Conservation (phyloP, 345 rosid genomes). For the Psidium guajava region DNA sequence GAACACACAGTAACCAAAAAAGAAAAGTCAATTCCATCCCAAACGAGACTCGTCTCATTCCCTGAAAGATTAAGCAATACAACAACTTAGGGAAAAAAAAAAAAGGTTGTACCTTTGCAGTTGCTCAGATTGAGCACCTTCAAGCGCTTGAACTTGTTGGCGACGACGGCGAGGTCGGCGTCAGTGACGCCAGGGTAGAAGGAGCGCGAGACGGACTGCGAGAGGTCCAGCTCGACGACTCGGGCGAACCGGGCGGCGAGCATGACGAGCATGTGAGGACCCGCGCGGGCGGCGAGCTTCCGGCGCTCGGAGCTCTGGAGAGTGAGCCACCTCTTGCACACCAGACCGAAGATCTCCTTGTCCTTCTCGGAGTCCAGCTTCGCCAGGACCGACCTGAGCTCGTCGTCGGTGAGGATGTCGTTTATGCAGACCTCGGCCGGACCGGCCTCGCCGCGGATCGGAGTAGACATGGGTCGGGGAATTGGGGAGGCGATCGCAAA, state of each 20-base stretch:
- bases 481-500: not conserved
- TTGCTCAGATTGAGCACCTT: constrained; percentile 46
- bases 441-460: not conserved
- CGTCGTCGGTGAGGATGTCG: constrained; percentile 68
- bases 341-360: constrained; percentile 81
- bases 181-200: constrained; percentile 87
- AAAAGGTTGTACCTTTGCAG: constrained; percentile 45
- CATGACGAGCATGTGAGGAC: constrained; percentile 76
- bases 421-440: constrained; percentile 31
- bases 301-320: constrained; percentile 85
- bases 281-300: constrained; percentile 86
- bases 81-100: not conserved
- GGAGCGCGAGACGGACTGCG: constrained; percentile 86
- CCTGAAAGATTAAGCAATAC: not conserved
- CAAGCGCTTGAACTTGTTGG: constrained; percentile 55
- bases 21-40: not conserved
- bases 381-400: constrained; percentile 53
- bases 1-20: not conserved
- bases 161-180: constrained; percentile 65
- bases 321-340: constrained; percentile 80
- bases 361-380: constrained; percentile 61
- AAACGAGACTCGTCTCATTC: not conserved
- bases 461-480: not conserved
- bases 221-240: constrained; percentile 68
- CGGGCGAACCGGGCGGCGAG: constrained; percentile 75